phyloP scores from a whole-genome alignment of 176 grass and related monocot species.

The Zea mays region Zm-B73-REFERENCE-NAM-5.0 NC_050099.1:207474501-207475000 shows the following conservation, averaged over 20 bases:
- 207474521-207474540: no score
- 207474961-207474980: no score
- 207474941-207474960: no score
- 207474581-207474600: not conserved
- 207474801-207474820: no score
- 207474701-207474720: slow-evolving; percentile 7
- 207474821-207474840: no score
- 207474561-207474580: not conserved
- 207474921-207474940: no score
- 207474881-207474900: no score
- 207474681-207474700: not conserved
- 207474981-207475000: no score
- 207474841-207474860: no score
- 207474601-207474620: slow-evolving; percentile 1
- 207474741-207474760: not conserved
- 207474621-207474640: not conserved
- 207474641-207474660: not conserved
- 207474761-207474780: slow-evolving; percentile 14
- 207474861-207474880: no score
- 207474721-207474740: slow-evolving; percentile 1
- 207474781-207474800: slow-evolving; percentile 4
- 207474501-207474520: slow-evolving; percentile 15
- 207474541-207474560: not conserved
- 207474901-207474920: no score
- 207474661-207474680: not conserved